Evolutionary conservation across 2,329 filamentous ascomycete genomes (phyloP), one percentile per base, ranked within the genome.

Genomic region (Colletotrichum costaricense): DNA sequence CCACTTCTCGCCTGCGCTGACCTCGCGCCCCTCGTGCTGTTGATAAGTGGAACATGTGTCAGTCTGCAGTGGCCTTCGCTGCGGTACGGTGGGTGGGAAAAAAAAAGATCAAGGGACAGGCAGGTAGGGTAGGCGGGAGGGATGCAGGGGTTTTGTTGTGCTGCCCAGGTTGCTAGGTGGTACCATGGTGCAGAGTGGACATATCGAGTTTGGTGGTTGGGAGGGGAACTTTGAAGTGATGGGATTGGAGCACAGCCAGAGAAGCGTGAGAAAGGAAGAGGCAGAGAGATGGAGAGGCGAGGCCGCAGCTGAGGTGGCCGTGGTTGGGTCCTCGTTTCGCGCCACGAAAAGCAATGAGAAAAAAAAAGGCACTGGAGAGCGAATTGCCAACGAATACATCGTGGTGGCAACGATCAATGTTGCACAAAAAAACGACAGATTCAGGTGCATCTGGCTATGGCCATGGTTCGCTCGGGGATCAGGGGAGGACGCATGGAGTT

Each of bases 1-100:
- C 95, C 95, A 98, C 83, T 98, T 98, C 84, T 97, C 94, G 11
- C 95, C 95, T 55, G 89, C 87, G 1, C 85, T 88, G 0, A 98
- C 95, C 80, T 97, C 92, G 70, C 90, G 88, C 0, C 95, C 95
- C 82, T 98, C 95, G 82, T 98, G 95, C 89, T 91, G 60, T 73
- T 70, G 70, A 70, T 70, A 60, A 73, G 46, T 65, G 59, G 46
- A 69, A 60, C 60, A 70, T 65, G 66, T 70, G 67, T 73, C 70
- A 73, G 70, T 73, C 26, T 70, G 46, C 60, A 46, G 46, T 49
- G 46, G 22, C 33, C 26, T 73, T 14, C 4, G 49, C 42, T 73
- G 49, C 24, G 35, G 63, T 57, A 57, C 19, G 63, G 52, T 54
- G 26, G 4, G 26, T 26, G 26, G 26, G 26, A 1, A 49, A 30